Evolutionary conservation across 1,139 yeast genomes (phyloP).

Genomic region (Yamadazyma pseudoaaseri): DNA sequence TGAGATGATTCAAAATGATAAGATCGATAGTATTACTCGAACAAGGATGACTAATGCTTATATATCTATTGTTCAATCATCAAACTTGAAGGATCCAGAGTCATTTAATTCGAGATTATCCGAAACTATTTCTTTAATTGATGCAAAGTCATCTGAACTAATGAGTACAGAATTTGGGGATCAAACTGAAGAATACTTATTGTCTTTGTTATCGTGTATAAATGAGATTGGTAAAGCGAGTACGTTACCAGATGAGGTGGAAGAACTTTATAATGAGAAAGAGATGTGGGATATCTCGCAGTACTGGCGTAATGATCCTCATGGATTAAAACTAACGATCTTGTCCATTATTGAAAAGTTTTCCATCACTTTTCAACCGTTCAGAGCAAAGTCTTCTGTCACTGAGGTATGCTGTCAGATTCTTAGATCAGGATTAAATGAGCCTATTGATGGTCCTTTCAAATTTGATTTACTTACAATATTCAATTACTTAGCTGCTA

Average conservation of each 20-base stretch:
- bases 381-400: constrained; percentile 37
- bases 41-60: constrained; percentile 62
- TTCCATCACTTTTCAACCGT: constrained; percentile 35
- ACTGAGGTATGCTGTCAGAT: constrained; percentile 59
- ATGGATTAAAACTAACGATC: constrained; percentile 38
- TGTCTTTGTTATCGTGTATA: constrained; percentile 60
- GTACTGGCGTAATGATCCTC: constrained; percentile 45
- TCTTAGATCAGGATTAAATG: constrained; percentile 55
- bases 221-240: constrained; percentile 70
- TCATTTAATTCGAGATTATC: constrained; percentile 22
- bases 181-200: constrained; percentile 38
- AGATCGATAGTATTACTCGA: constrained; percentile 51
- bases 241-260: constrained; percentile 55
- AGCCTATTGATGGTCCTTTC: constrained; percentile 56
- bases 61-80: constrained; percentile 57
- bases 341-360: constrained; percentile 41
- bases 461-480: constrained; percentile 48
- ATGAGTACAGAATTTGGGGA: constrained; percentile 15
- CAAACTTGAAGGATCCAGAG: constrained; percentile 37
- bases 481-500: constrained; percentile 43
- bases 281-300: constrained; percentile 21
- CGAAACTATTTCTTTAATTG: constrained; percentile 22
- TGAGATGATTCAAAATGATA: constrained; percentile 49
- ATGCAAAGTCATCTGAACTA: constrained; percentile 12
- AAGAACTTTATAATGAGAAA: constrained; percentile 34